Percentiles rank a stretch among this genome's conserved stretches.
These are phyloP conservation scores for Rhodosporidiobolus sp. DNA, from an alignment of 768 basidiomycete genomes.

Conservation along the genomic window DNA sequence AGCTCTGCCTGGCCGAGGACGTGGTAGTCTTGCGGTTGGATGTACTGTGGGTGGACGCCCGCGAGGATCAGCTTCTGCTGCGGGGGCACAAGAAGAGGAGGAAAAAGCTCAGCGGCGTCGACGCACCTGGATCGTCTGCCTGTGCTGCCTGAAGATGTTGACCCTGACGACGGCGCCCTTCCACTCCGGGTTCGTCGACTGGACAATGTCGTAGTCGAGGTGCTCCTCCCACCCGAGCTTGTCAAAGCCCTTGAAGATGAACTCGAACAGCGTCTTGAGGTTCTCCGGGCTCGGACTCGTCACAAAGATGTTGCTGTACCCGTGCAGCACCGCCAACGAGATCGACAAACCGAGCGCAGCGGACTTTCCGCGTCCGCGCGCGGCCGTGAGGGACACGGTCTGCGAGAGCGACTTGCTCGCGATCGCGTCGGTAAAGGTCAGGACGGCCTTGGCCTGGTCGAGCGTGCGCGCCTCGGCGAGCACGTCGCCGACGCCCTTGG, in stretches of 20 bases:
- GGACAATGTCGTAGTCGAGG: conserved; percentile 94
- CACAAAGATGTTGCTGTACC: conserved; percentile 96
- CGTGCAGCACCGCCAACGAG: conserved; percentile 84
- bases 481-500: conserved; percentile 81
- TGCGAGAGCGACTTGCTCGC: conserved; percentile 82
- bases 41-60: conserved; percentile 65
- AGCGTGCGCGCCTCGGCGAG: conserved; percentile 85
- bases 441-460: conserved; percentile 86
- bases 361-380: conserved; percentile 91
- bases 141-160: conserved; percentile 84
- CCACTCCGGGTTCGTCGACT: conserved; percentile 90
- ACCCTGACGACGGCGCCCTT: conserved; percentile 93
- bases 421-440: conserved; percentile 92
- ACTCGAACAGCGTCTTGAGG: conserved; percentile 94
- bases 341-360: conserved; percentile 94
- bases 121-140: conserved; percentile 90
- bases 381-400: conserved; percentile 91
- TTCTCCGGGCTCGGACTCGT: conserved; percentile 98
- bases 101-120: neutral
- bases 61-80: neutral
- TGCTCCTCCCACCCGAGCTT: conserved; percentile 94
- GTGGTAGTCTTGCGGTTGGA: conserved; percentile 95
- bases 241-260: conserved; percentile 95
- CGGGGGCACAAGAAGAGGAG: too few species aligned
- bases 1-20: conserved; percentile 96